phyloP scores from a whole-genome alignment of 208 protist genomes.

The Ichthyophonus hoferi region DNA sequence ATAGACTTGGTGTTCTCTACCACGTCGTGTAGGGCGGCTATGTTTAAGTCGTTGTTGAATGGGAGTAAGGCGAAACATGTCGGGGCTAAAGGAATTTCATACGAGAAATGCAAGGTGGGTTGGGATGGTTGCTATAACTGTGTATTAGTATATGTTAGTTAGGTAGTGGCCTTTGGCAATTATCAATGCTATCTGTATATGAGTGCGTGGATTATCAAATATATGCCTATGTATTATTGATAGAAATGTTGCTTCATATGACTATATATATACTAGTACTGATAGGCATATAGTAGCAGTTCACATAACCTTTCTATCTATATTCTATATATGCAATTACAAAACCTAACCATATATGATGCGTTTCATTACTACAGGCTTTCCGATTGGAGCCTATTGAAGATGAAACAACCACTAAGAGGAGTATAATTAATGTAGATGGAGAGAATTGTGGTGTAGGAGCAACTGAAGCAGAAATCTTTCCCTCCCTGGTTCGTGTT shows the following conservation, averaged over 20 bases:
- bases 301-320: not conserved
- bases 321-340: no score
- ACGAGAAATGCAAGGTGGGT: not conserved
- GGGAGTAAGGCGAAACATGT: not conserved
- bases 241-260: not conserved
- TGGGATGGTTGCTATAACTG: no score
- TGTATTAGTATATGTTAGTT: not conserved
- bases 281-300: not conserved
- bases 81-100: not conserved
- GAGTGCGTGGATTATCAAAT: not conserved
- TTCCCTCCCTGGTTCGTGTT: not conserved
- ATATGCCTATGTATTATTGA: not conserved
- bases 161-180: not conserved
- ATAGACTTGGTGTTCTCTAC: not conserved
- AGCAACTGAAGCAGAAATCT: not conserved
- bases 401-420: not conserved
- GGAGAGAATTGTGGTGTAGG: not conserved
- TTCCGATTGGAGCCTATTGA: not conserved
- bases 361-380: no score
- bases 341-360: no score
- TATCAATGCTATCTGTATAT: no score
- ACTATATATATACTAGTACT: not conserved
- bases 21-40: not conserved
- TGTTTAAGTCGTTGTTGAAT: not conserved
- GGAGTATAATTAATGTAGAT: not conserved